Evolutionary conservation across 2,329 filamentous ascomycete species (phyloP).

Genomic region (Beauveria varroae): DNA sequence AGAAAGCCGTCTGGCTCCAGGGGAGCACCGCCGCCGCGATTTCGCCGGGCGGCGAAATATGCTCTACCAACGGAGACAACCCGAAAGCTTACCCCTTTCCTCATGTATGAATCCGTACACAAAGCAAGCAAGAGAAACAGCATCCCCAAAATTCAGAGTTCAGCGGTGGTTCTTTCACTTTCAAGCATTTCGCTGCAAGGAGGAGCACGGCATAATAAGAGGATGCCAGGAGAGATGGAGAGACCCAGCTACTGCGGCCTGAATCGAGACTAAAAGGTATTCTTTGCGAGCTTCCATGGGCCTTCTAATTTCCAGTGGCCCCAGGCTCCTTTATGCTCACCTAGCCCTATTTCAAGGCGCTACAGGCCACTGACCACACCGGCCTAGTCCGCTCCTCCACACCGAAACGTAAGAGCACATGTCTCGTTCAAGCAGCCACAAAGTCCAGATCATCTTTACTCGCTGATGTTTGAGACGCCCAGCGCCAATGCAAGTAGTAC

Average conservation of each 20-base stretch:
- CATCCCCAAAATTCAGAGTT: conserved; percentile 7
- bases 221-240: not conserved
- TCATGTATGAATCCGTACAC: too few species aligned
- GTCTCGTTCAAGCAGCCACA: too few species aligned
- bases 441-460: not conserved
- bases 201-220: not conserved
- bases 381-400: not conserved
- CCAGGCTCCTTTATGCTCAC: not conserved
- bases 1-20: too few species aligned
- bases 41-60: too few species aligned
- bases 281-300: conserved; percentile 1
- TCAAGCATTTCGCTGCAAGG: not conserved
- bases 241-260: not conserved
- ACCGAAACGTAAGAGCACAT: not conserved
- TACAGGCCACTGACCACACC: not conserved
- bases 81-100: not conserved
- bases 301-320: not conserved
- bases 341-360: too few species aligned
- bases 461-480: not conserved
- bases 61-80: too few species aligned
- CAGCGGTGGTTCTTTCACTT: not conserved
- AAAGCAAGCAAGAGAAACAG: not conserved
- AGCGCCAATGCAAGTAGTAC: not conserved
- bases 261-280: conserved; percentile 3
- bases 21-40: too few species aligned